Evolutionary conservation across 139 green algal genomes (phyloP).

Genomic region (Volvox reticuliferus): DNA sequence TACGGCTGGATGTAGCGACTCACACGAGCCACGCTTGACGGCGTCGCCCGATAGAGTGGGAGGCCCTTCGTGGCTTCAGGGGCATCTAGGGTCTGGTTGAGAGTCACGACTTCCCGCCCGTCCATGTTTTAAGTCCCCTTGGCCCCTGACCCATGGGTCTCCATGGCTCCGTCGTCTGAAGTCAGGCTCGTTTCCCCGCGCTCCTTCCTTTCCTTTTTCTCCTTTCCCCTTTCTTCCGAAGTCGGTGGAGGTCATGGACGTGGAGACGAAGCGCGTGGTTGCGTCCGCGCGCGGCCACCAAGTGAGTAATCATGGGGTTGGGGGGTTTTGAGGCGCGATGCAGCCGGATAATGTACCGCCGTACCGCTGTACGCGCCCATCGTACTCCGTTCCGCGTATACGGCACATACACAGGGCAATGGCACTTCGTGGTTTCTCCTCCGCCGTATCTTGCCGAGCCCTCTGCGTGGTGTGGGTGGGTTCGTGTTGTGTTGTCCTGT

Average conservation of each 20-base stretch:
- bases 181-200: background rate
- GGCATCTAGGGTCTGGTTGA: too few relatives aligned
- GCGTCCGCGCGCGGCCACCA: conserved; percentile 1
- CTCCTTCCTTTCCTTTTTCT: background rate
- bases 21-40: too few relatives aligned
- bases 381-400: background rate
- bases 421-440: background rate
- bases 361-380: background rate
- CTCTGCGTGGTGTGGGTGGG: too few relatives aligned
- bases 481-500: background rate
- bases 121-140: too few relatives aligned
- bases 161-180: background rate
- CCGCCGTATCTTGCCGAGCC: too few relatives aligned
- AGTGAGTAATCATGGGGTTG: background rate
- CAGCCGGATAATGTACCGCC: background rate
- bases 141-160: background rate
- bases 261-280: conserved; percentile 67
- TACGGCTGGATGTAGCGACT: too few relatives aligned
- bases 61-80: too few relatives aligned
- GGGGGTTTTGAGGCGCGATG: background rate
- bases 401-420: background rate
- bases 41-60: too few relatives aligned
- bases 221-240: background rate
- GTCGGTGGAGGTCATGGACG: conserved; percentile 85
- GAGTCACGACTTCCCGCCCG: too few relatives aligned